A percentile compares a stretch with the other conserved stretches of the same genome.
These are phyloP conservation scores for Talaromyces ruber DNA, from an alignment of 495 filamentous ascomycete species.

Conservation along the genomic window DNA sequence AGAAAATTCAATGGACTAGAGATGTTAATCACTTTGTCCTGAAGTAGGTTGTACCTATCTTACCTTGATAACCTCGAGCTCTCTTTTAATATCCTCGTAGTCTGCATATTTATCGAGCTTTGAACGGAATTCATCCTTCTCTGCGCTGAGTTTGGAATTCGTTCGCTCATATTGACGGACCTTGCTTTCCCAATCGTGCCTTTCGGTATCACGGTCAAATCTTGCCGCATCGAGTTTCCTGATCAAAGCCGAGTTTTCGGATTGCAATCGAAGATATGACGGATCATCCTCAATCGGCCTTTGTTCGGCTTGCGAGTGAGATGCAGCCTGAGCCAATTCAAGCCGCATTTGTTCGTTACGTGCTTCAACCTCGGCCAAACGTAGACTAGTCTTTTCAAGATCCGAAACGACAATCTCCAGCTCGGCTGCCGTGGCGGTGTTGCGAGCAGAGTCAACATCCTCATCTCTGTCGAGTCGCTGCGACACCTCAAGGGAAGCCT, in stretches of 20 bases:
- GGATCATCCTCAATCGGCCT: constrained; percentile 75
- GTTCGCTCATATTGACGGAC: constrained; percentile 40
- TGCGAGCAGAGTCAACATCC: constrained; percentile 47
- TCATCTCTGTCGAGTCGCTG: constrained; percentile 72
- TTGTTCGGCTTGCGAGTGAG: constrained; percentile 55
- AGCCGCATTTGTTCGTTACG: constrained; percentile 89
- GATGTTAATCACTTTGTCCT: constrained; percentile 8
- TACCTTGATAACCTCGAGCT: constrained; percentile 88
- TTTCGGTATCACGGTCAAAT: constrained; percentile 72
- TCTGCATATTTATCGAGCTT: constrained; percentile 87
- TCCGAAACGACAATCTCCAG: constrained; percentile 88
- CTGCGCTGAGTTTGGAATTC: constrained; percentile 46
- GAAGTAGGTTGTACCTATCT: constrained; percentile 1
- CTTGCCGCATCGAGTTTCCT: constrained; percentile 76
- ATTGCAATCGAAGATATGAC: constrained; percentile 70
- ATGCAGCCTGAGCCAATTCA: constrained; percentile 81
- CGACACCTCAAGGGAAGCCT: constrained; percentile 94
- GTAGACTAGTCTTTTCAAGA: constrained; percentile 76
- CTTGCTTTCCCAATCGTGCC: constrained; percentile 63
- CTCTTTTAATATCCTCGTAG: constrained; percentile 92
- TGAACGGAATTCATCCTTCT: constrained; percentile 65
- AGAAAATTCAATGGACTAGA: constrained; percentile 84
- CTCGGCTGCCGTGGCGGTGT: constrained; percentile 74
- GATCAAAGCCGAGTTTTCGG: constrained; percentile 85
- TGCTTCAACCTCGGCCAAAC: constrained; percentile 85